Conservation (phyloP, 768 basidiomycete species). For the Leccinum fibrillosum region DNA sequence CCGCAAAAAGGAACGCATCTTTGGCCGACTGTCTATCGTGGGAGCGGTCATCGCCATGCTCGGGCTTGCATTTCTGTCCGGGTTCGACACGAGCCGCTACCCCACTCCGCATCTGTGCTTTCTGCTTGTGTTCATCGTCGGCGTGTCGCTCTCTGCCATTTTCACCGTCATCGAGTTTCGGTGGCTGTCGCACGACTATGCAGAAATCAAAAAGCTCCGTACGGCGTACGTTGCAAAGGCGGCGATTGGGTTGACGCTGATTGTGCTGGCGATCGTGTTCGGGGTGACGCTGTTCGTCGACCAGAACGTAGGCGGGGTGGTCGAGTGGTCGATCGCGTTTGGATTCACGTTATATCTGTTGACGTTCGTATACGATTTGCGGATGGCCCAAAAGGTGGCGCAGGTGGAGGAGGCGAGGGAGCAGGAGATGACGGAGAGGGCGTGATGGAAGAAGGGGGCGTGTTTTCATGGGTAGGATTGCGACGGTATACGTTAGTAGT, state of each 20-base stretch:
- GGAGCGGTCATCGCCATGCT: conserved; percentile 59
- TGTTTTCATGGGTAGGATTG: too few relatives aligned
- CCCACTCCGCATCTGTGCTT: conserved; percentile 53
- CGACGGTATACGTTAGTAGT: too few relatives aligned
- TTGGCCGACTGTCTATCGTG: conserved; percentile 55
- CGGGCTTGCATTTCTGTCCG: conserved; percentile 59
- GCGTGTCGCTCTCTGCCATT: conserved; percentile 67
- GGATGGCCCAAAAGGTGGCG: conserved; percentile 40
- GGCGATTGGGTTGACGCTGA: conserved; percentile 53
- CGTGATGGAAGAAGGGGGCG: background rate
- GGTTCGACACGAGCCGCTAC: conserved; percentile 65
- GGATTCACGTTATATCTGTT: conserved; percentile 72
- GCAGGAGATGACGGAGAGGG: conserved; percentile 6
- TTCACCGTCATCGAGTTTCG: conserved; percentile 72
- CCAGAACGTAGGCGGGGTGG: conserved; percentile 53
- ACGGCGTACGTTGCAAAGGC: conserved; percentile 61
- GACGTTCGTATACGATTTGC: conserved; percentile 71
- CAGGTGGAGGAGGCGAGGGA: background rate
- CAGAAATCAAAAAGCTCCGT: conserved; percentile 41
- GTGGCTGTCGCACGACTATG: conserved; percentile 61
- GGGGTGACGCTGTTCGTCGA: conserved; percentile 46
- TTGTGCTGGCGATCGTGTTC: conserved; percentile 63
- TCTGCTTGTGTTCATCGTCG: conserved; percentile 69
- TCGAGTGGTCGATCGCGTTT: conserved; percentile 75
- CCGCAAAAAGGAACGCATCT: conserved; percentile 52